Conservation (phyloP, 2,329 filamentous ascomycete species). For the Aspergillus pseudoviridinutans region DNA sequence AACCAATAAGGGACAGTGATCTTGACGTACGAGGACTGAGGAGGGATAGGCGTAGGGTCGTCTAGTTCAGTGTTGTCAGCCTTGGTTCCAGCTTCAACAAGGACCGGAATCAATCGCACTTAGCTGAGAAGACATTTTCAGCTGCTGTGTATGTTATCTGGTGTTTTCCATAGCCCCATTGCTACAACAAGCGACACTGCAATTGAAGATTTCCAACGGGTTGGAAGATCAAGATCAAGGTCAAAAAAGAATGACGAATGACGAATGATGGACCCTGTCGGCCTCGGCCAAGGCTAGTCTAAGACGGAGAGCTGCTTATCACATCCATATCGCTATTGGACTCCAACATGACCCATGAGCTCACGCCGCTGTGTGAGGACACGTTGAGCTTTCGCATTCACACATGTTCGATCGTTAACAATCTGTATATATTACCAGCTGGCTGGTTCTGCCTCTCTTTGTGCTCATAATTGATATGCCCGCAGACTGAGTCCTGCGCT, state of each 20-base stretch:
- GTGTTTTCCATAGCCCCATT: conserved; percentile 21
- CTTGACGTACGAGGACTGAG: conserved; percentile 41
- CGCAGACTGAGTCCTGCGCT: not conserved
- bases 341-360: not conserved
- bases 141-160: conserved; percentile 16
- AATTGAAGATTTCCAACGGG: not conserved
- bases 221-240: not conserved
- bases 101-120: conserved; percentile 13
- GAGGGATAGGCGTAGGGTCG: conserved; percentile 26
- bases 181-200: conserved; percentile 7
- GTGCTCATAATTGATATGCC: not conserved
- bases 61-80: conserved; percentile 21
- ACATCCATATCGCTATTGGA: not conserved
- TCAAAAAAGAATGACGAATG: not conserved
- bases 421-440: not conserved
- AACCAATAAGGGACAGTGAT: not conserved
- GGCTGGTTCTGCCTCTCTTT: not conserved
- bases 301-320: not conserved
- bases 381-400: not conserved
- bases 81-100: not conserved
- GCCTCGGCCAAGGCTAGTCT: not conserved
- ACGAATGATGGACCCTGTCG: not conserved
- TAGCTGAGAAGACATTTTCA: conserved; percentile 33
- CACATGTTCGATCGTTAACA: not conserved
- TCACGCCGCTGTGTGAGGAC: not conserved